Percentiles rank a stretch among this genome's conserved stretches.
Evolutionary conservation across 2,329 filamentous ascomycete species (phyloP).

Genomic region (Aspergillus awamori): DNA sequence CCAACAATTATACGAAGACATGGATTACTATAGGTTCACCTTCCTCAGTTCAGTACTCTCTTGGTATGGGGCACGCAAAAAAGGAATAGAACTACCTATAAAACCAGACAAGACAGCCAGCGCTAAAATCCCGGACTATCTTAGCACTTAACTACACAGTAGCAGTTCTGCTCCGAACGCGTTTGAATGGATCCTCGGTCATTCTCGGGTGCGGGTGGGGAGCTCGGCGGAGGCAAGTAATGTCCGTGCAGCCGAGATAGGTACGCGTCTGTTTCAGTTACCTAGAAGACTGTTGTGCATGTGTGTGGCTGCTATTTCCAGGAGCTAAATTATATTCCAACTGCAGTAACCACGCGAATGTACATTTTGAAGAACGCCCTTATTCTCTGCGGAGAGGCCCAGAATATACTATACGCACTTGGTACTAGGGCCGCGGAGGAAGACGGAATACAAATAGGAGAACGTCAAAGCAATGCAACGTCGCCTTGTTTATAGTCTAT

Average conservation of each 20-base stretch:
- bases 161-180: not conserved
- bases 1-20: not conserved
- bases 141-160: not conserved
- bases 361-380: not conserved
- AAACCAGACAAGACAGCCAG: no score
- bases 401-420: not conserved
- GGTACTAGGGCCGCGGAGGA: not conserved
- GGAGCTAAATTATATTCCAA: not conserved
- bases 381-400: not conserved
- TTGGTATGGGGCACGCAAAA: not conserved
- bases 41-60: not conserved
- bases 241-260: conserved; percentile 41
- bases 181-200: conserved; percentile 1
- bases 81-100: no score
- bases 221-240: not conserved
- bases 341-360: not conserved
- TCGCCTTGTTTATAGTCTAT: not conserved
- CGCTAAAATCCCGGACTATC: not conserved
- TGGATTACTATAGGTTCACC: not conserved
- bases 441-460: not conserved
- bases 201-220: conserved; percentile 2
- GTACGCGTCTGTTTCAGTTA: conserved; percentile 41
- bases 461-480: not conserved
- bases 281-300: conserved; percentile 5
- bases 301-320: not conserved